Conservation (phyloP, 192 early-diverging fungal genomes). For the Coemansia sp. region DNA sequence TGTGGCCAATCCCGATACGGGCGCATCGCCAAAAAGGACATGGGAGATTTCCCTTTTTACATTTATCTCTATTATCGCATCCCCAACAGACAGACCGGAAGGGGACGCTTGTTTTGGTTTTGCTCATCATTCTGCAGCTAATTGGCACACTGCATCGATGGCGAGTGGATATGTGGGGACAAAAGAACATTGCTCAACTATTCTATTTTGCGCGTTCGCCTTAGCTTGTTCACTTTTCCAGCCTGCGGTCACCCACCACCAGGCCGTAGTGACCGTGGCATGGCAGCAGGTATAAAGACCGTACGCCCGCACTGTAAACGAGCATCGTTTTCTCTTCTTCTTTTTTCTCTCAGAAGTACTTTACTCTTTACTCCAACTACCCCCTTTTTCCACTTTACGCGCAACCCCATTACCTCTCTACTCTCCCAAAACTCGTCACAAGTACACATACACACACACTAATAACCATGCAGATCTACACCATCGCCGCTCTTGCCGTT, state of each 20-base stretch:
- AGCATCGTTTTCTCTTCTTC: neutral
- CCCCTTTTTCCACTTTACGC: constrained; percentile 1
- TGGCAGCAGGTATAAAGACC: constrained; percentile 8
- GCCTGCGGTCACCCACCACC: neutral
- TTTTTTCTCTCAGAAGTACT: constrained; percentile 10
- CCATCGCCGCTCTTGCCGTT: constrained; percentile 26
- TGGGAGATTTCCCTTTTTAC: too few relatives aligned
- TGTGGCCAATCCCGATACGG: too few relatives aligned
- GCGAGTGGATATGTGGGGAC: neutral
- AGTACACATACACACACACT: neutral
- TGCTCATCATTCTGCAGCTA: constrained; percentile 1
- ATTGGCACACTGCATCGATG: neutral
- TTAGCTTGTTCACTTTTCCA: neutral
- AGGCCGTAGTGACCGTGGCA: too few relatives aligned
- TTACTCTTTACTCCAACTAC: constrained; percentile 3
- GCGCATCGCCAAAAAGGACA: too few relatives aligned
- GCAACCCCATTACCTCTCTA: neutral
- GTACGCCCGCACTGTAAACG: neutral
- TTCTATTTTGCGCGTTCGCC: neutral
- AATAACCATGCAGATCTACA: constrained; percentile 44
- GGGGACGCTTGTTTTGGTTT: neutral
- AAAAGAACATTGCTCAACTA: neutral
- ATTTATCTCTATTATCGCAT: neutral
- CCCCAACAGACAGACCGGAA: constrained; percentile 3
- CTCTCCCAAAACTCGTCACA: neutral